Base-by-base conservation (phyloP, 306 rosid genomes). In the Canavalia ensiformis region DNA sequence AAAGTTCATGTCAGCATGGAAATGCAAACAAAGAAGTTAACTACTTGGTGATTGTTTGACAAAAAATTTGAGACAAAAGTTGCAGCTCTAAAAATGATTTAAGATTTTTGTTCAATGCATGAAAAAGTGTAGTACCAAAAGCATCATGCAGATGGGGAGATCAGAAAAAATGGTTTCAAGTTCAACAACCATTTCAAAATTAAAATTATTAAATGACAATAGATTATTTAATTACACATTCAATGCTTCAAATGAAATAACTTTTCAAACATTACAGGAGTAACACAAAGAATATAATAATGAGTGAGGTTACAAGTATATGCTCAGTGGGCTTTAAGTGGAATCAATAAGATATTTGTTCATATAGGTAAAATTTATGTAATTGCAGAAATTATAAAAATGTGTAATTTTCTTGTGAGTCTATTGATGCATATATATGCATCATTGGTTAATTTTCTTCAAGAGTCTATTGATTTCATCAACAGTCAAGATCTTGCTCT, bases 51-150 rank as follows among this genome's bases (percentile, higher is more conserved):
- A 28, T 45, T 57, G 49, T 30, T n/a, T 41, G 72, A 57, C 45
- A 44, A 33, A 4, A 12, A 39, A 11, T 18, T 52, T 44, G 75
- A 75, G 47, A 46, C 62, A 41, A 66, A 11, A 8, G 7, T 41
- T 57, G 46, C 59, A 56, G 4, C 46, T 44, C 28, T n/a, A 3
- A n/a, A 45, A 44, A 45, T 68, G 41, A 39, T 42, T 49, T 46
- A 28, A 64, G 50, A 45, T 51, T 68, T 72, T 9, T 64, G 50
- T 74, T 81, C 60, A 63, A 64, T 31, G 31, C 46, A 29, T 62
- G 9, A 65, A 68, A 68, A 50, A 58, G 3, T 5, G 39, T 30
- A 45, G 39, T 13, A 50, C 29, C 47, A 11, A 31, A 28, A 41
- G 74, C 49, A 64, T 64, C 31, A 35, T 30, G 68, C 42, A 44